A percentile compares a stretch with the other conserved stretches of the same genome.
These are phyloP conservation scores for Candida labiduridarum DNA, from an alignment of 1,139 yeast species.

Conservation along the genomic window DNA sequence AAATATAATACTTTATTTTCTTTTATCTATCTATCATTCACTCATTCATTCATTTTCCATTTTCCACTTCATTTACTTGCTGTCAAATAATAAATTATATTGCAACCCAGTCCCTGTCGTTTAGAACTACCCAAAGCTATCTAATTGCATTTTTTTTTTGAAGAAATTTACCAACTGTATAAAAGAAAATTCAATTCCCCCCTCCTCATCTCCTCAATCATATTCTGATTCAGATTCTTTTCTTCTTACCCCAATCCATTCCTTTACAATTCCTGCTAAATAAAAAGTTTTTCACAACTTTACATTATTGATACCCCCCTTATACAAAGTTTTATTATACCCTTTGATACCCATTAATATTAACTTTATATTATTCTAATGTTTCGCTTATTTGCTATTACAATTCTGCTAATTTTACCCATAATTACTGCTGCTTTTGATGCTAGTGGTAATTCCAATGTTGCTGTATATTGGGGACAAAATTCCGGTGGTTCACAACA, in stretches of 20 bases:
- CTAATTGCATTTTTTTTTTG: too few species aligned
- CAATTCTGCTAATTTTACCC: slow-evolving; percentile 9
- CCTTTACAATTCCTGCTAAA: too few species aligned
- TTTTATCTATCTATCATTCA: too few species aligned
- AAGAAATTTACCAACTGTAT: too few species aligned
- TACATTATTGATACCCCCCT: not conserved
- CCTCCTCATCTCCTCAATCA: too few species aligned
- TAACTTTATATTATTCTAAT: not conserved
- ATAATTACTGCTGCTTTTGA: slow-evolving; percentile 36
- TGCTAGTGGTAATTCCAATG: slow-evolving; percentile 52
- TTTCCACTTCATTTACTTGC: not conserved
- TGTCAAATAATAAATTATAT: too few species aligned
- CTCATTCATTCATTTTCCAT: not conserved
- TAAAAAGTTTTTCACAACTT: too few species aligned
- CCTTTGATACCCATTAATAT: not conserved
- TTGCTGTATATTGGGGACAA: slow-evolving; percentile 93
- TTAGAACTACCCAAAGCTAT: too few species aligned
- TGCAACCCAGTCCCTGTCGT: too few species aligned
- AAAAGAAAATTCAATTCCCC: too few species aligned
- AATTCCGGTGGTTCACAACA: slow-evolving; percentile 67
- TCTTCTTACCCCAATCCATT: too few species aligned
- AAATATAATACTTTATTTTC: not conserved
- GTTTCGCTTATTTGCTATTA: slow-evolving; percentile 4
- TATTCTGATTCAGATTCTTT: too few species aligned
- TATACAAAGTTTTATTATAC: not conserved